Evolutionary conservation across 1,139 yeast genomes (phyloP).

Genomic region (Wickerhamomyces sp.): DNA sequence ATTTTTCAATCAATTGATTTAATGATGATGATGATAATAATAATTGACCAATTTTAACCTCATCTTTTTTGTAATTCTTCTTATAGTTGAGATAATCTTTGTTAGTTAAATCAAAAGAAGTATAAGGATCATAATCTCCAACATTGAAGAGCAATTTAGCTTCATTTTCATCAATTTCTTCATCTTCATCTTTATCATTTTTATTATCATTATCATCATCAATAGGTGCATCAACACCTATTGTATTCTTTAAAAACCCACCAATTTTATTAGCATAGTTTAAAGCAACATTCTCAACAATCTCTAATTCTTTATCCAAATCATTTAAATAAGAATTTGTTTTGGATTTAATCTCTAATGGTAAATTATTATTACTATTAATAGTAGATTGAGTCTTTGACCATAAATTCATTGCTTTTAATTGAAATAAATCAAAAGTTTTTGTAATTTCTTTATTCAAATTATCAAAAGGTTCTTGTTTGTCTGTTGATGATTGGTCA

Average conservation of each 20-base stretch:
- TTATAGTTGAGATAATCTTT: slow-evolving; percentile 29
- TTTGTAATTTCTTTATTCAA: slow-evolving; percentile 27
- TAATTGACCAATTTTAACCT: slow-evolving; percentile 49
- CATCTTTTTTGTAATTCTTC: slow-evolving; percentile 33
- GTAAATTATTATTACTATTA: no score
- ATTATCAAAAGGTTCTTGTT: slow-evolving; percentile 31
- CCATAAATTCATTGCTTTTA: slow-evolving; percentile 12
- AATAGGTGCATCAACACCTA: slow-evolving; percentile 34
- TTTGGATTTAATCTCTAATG: slow-evolving; percentile 25
- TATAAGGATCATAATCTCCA: slow-evolving; percentile 9
- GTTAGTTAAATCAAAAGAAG: slow-evolving; percentile 5
- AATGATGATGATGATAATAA: slow-evolving; percentile 47
- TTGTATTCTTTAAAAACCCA: slow-evolving; percentile 50
- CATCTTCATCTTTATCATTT: slow-evolving; percentile 15
- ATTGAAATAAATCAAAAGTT: slow-evolving; percentile 15
- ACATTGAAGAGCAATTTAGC: slow-evolving; percentile 40
- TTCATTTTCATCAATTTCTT: slow-evolving; percentile 31
- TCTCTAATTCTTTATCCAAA: slow-evolving; percentile 63
- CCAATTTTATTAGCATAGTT: slow-evolving; percentile 54
- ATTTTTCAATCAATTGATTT: slow-evolving; percentile 64
- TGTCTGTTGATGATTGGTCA: slow-evolving; percentile 13
- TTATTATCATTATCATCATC: neutral
- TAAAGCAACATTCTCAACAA: slow-evolving; percentile 59
- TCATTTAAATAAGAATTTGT: slow-evolving; percentile 60
- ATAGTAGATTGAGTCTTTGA: neutral